Evolutionary conservation across 306 rosid species (phyloP), one percentile per base, ranked within the genome.

Genomic region (Dicorynia guianensis): DNA sequence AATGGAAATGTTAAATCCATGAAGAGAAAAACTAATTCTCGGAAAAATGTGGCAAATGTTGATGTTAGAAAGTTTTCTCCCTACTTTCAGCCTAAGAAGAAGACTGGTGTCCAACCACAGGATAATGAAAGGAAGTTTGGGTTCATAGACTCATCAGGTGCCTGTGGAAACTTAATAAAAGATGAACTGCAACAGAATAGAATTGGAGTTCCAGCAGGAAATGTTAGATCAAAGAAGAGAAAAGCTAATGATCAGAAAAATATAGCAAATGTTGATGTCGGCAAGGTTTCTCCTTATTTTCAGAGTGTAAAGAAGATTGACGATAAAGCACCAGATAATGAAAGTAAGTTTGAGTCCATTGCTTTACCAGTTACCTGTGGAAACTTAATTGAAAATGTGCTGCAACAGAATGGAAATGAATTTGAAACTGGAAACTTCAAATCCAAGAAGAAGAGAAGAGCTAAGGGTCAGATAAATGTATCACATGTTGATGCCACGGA

Each of bases 201-300:
- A 43, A 18, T 20, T 34, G 74, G n/a, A 17, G 13, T 53, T 20
- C 47, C 30, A 15, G 44, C 14, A 3, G n/a, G 39, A 17, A 8
- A 44, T 9, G 61, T 13, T 46, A 44, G 18, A 33, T 17, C 58
- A 11, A 33, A 42, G 49, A 76, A 4, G 25, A 76, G 1, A 8
- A 66, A 19, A 35, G 10, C 42, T 6, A 5, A 53, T 63, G 11
- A 5, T 63, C 63, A n/a, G 48, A 19, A 75, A 44, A 55, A 2
- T 17, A 6, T 15, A n/a, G 49, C 44, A 4, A 12, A 33, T 76
- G 50, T n/a, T 46, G 59, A 8, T n/a, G 74, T 56, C 56, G 17
- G 58, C 56, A 15, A 43, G 50, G 74, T 76, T 19, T 69, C 71
- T 11, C 57, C 71, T 19, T 77, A 20, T 9, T 69, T 50, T 49